Percentiles rank a stretch among this genome's conserved stretches.
phyloP scores from a whole-genome alignment of 2,329 filamentous ascomycete genomes.

The Sarocladium strictum region DNA sequence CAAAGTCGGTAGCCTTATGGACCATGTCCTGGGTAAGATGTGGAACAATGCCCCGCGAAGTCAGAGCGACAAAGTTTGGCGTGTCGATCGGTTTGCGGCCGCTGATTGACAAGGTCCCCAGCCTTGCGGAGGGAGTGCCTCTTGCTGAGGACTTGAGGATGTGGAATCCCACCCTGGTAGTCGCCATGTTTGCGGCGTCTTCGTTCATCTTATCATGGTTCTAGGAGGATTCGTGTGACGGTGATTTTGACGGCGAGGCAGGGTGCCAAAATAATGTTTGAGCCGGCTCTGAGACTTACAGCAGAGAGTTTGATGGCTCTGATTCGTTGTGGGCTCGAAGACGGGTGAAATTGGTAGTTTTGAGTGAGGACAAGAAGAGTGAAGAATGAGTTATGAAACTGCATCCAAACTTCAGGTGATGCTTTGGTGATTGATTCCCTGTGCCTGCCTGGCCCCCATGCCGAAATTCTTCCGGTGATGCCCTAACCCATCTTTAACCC shows the following conservation, averaged over 20 bases:
- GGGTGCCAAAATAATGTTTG: too few relatives aligned
- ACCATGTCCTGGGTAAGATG: conserved; percentile 87
- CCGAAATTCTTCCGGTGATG: background rate
- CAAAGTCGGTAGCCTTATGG: conserved; percentile 55
- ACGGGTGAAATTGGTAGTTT: background rate
- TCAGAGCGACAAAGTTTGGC: conserved; percentile 73
- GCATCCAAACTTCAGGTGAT: background rate
- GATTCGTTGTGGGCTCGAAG: background rate
- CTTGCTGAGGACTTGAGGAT: conserved; percentile 35
- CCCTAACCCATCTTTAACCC: background rate
- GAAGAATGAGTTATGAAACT: background rate
- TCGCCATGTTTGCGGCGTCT: conserved; percentile 17
- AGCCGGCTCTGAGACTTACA: background rate
- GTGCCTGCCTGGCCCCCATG: background rate
- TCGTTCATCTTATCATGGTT: conserved; percentile 11
- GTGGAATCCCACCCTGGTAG: conserved; percentile 32
- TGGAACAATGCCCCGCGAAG: conserved; percentile 78
- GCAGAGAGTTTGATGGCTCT: background rate
- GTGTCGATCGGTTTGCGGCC: conserved; percentile 66
- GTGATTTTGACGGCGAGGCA: too few relatives aligned
- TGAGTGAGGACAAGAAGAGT: background rate
- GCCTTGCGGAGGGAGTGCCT: conserved; percentile 47
- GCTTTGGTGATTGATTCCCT: background rate
- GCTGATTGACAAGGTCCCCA: conserved; percentile 60
- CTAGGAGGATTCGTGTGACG: background rate